Evolutionary conservation across 139 green algal species (phyloP), one percentile per base, ranked within the genome.

Genomic region (Micractinium sp.): DNA sequence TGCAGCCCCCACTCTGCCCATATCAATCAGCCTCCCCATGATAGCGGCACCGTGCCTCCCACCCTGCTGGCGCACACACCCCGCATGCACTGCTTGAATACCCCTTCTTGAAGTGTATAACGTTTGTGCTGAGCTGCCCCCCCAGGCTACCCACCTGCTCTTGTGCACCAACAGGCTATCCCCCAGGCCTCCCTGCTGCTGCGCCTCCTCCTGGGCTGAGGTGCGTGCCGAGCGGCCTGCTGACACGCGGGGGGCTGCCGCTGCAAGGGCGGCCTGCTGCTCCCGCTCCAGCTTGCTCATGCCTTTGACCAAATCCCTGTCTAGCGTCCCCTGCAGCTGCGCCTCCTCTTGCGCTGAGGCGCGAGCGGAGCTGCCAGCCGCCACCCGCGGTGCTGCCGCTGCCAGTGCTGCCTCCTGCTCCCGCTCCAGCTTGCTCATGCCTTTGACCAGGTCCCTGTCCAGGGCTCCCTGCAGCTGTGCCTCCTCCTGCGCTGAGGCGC

Each of bases 341-440:
- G 53, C 73, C 73, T 38, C 73, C n/a, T 38, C 73, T 41, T 78
- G 73, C 7, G 73, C 31, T 35, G 27, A 39, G 67, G 19, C 33
- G 67, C 67, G 79, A 41, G 29, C 63, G 3, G 53, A 53, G 31
- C 31, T 39, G 15, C 53, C 18, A 7, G 81, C 53, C 3, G 53
- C 15, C 1, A 74, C 16, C 9, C 81, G 81, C 2, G 81, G 81
- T 1, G 81, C 81, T 35, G 81, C 81, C 53, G 56, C 81, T n/a
- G 81, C 81, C 81, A 85, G 56, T 31, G 81, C 81, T n/a, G 81
- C 81, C 0, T 85, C 84, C 23, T 27, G 81, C 33, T 75, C 71
- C 15, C 31, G 31, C 63, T 92, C 89, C 77, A 88, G 85, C 81
- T 36, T n/a, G 9, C 36, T 82, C 77, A 22, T 47, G 60, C 16